Conservation (phyloP, 139 green algal genomes). For the Tetradesmus obliquus region DNA sequence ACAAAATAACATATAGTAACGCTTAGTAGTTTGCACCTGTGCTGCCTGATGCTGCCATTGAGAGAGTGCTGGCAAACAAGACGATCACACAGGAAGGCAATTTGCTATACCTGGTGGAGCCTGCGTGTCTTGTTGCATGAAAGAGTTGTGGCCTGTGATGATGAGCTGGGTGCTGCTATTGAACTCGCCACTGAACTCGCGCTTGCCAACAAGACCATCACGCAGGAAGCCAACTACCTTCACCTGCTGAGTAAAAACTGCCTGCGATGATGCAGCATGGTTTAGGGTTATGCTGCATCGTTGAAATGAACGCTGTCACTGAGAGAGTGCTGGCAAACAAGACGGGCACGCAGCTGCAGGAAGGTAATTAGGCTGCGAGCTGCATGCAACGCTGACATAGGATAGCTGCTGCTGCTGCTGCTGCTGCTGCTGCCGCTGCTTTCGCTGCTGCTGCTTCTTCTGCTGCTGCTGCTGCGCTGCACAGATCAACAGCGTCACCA, state of each 20-base stretch:
- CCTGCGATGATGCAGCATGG: not conserved
- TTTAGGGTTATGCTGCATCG: slow-evolving; percentile 37
- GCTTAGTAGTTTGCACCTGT: slow-evolving; percentile 28
- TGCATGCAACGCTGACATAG: too few relatives aligned
- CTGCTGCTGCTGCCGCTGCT: not conserved
- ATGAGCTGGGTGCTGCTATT: slow-evolving; percentile 57
- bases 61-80: slow-evolving; percentile 32
- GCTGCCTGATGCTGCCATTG: slow-evolving; percentile 52
- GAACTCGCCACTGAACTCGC: not conserved
- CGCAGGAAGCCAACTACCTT: slow-evolving; percentile 48
- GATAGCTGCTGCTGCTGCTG: not conserved
- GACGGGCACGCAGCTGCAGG: slow-evolving; percentile 41
- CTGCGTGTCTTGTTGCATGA: not conserved
- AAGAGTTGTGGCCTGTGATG: not conserved
- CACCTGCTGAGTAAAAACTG: slow-evolving; percentile 3
- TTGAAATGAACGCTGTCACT: slow-evolving; percentile 38
- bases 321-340: slow-evolving; percentile 32
- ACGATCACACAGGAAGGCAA: slow-evolving; percentile 52
- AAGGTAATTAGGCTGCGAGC: slow-evolving; percentile 26
- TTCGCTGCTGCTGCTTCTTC: not conserved
- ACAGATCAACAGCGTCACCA: not conserved
- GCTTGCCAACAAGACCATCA: slow-evolving; percentile 44
- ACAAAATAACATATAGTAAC: not conserved
- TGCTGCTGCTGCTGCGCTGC: not conserved
- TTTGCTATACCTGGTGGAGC: not conserved